These are phyloP conservation scores for Symbiodinium pilosum DNA, from an alignment of 73 alveolate species.

Conservation along the genomic window DNA sequence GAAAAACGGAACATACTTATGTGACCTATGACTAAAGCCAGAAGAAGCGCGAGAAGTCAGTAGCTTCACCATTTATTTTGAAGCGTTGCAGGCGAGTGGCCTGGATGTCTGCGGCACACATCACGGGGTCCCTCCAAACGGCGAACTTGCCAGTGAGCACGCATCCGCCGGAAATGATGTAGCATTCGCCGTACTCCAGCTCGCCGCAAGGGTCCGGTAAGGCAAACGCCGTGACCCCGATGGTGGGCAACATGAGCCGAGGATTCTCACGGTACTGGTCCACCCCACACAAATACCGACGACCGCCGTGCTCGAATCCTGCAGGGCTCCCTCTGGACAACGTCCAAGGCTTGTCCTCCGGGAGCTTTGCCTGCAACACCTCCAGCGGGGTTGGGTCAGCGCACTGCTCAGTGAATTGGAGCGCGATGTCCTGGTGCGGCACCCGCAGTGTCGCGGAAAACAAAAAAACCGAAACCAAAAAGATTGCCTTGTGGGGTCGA, in stretches of 20 bases:
- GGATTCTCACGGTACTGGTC: not conserved
- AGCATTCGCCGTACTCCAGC: not conserved
- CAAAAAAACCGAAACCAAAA: too few species aligned
- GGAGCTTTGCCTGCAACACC: not conserved
- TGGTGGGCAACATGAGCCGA: not conserved
- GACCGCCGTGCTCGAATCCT: conserved; percentile 9
- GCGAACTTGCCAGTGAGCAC: not conserved
- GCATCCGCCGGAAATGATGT: not conserved
- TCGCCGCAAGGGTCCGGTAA: not conserved
- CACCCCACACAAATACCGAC: not conserved
- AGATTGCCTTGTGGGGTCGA: too few species aligned
- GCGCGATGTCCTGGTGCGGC: not conserved
- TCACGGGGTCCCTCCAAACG: not conserved
- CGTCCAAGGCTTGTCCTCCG: conserved; percentile 11
- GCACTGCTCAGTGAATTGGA: not conserved
- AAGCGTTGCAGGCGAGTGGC: not conserved
- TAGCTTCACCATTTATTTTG: not conserved
- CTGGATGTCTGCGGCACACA: not conserved
- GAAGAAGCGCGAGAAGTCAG: not conserved
- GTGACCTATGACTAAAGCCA: not conserved
- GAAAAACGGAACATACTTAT: not conserved
- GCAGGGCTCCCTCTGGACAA: not conserved
- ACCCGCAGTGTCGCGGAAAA: not conserved
- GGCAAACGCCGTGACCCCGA: not conserved
- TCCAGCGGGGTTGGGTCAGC: not conserved